A percentile compares a stretch with the other conserved stretches of the same genome.
Evolutionary conservation across 345 rosid species (phyloP).

Genomic region (Cardamine resedifolia): DNA sequence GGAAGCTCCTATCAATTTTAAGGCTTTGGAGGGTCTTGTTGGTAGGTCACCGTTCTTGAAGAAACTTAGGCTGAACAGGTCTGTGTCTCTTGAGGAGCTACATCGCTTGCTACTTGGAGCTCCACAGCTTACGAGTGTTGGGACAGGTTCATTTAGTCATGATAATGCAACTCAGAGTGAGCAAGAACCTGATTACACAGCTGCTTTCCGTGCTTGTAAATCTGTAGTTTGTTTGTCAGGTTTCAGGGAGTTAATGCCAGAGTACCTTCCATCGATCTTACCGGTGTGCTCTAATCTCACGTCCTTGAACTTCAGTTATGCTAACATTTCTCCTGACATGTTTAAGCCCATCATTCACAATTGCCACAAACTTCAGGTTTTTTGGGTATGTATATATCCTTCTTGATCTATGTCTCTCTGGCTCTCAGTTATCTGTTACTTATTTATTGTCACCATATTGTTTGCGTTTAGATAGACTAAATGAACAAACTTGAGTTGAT

Average conservation of each 20-base stretch:
- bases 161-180: slow-evolving; percentile 45
- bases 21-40: slow-evolving; percentile 72
- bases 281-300: slow-evolving; percentile 79
- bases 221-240: slow-evolving; percentile 81
- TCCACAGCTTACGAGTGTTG: slow-evolving; percentile 80
- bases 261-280: slow-evolving; percentile 64
- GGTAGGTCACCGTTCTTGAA: slow-evolving; percentile 65
- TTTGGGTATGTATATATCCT: slow-evolving; percentile 70
- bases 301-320: slow-evolving; percentile 85
- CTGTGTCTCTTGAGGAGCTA: slow-evolving; percentile 61
- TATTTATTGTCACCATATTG: background rate
- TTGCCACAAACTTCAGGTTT: slow-evolving; percentile 72
- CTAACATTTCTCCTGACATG: slow-evolving; percentile 70
- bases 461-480: background rate
- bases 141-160: slow-evolving; percentile 74
- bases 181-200: slow-evolving; percentile 53
- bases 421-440: background rate
- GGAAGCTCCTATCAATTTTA: slow-evolving; percentile 57
- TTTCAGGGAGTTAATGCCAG: slow-evolving; percentile 63
- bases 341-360: slow-evolving; percentile 66
- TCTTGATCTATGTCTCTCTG: background rate
- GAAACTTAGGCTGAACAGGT: slow-evolving; percentile 64
- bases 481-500: background rate
- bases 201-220: slow-evolving; percentile 71
- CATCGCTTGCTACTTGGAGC: slow-evolving; percentile 55